Base-by-base conservation (phyloP, 805 yeast species). In the Candida boidinii region DNA sequence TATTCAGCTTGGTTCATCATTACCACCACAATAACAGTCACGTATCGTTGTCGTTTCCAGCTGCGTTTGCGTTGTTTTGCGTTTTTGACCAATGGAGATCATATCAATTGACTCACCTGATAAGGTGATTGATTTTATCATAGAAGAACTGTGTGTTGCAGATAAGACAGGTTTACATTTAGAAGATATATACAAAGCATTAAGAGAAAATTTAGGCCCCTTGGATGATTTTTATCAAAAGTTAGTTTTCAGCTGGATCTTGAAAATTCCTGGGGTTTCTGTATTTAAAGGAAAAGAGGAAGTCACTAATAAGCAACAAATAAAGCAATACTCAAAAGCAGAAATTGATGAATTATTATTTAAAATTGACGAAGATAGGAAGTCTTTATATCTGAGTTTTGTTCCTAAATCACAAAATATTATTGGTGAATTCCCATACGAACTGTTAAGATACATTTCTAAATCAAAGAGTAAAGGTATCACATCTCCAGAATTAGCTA, bases 361-460 rank as follows among this genome's bases (percentile, higher is more conserved):
- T 3, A 54, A 58, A 12, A 71, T 80, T 3, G 60, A 66, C 4
- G 71, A 72, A 18, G 77, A 72, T 34, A 68, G 68, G 25, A 74
- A 75, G 44, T 79, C 82, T 66, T 45, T 63, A 13, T 65, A 62
- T 30, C 53, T 81, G 26, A 71, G 84, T 0, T 83, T 82, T 11
- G 64, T 68, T 21, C 65, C 67, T 21, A 63, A 64, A 36, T 62
- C 67, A 23, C 74, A 70, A 43, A 62, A 68, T 31, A 54, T 64
- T 4, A 48, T 81, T 19, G 86, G 85, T 3, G 62, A 64, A 8
- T 62, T 58, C 44, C 77, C 82, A 11, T 72, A 65, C 45, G 69
- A 69, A 15, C 47, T 81, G 25, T 49, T 81, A 15, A 58, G 73
- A 31, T 76, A 70, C 30, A 76, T 81, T 33, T 82, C 87, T 0